These are phyloP conservation scores for Aurantiochytrium sp. DNA, from an alignment of 108 stramenopile genomes.

Conservation along the genomic window DNA sequence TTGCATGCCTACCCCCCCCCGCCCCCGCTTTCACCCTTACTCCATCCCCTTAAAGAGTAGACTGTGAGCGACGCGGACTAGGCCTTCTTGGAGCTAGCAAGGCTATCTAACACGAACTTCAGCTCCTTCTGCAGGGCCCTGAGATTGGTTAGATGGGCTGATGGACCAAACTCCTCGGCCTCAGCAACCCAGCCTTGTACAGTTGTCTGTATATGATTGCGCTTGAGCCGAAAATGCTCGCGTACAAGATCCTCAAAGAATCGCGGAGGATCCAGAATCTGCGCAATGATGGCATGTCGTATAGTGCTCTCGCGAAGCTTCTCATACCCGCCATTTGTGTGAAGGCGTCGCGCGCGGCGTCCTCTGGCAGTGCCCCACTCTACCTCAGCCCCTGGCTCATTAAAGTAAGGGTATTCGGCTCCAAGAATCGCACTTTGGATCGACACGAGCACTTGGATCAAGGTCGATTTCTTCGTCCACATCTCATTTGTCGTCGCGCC, in stretches of 20 bases:
- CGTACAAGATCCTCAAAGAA: slow-evolving; percentile 25
- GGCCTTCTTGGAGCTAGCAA: too few species aligned
- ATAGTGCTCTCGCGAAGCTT: slow-evolving; percentile 21
- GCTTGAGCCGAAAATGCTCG: slow-evolving; percentile 23
- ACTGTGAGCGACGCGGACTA: too few species aligned
- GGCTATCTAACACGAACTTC: too few species aligned
- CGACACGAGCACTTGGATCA: slow-evolving; percentile 49
- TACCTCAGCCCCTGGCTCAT: slow-evolving; percentile 32
- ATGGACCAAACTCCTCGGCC: not conserved
- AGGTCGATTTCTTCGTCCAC: slow-evolving; percentile 32
- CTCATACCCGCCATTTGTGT: slow-evolving; percentile 16
- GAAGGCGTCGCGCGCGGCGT: not conserved
- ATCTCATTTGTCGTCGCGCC: slow-evolving; percentile 23
- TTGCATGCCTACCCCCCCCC: too few species aligned
- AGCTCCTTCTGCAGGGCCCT: too few species aligned
- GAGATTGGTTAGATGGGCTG: too few species aligned
- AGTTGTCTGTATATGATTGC: not conserved
- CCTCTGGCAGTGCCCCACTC: not conserved
- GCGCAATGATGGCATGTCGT: slow-evolving; percentile 21
- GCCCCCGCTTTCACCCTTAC: too few species aligned
- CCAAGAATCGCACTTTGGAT: slow-evolving; percentile 47
- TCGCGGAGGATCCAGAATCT: slow-evolving; percentile 10
- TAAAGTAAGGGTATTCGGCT: slow-evolving; percentile 38
- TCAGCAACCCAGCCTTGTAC: not conserved
- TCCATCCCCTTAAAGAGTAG: too few species aligned